Percentiles rank a stretch among this genome's conserved stretches.
phyloP scores from a whole-genome alignment of 2,329 filamentous ascomycete genomes.

The Phyllosticta ampelicida region DNA sequence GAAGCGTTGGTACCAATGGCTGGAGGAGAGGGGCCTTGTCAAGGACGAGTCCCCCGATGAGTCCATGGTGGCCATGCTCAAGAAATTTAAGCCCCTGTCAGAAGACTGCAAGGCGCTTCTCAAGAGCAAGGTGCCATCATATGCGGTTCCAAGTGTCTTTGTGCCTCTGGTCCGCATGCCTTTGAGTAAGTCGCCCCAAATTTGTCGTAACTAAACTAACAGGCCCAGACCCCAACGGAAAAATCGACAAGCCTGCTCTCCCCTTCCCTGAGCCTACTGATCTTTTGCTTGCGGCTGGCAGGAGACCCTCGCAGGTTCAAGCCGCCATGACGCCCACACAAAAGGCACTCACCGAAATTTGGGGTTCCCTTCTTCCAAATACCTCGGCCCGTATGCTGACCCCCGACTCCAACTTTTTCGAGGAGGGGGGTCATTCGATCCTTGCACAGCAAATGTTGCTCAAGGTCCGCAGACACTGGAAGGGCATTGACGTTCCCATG shows the following conservation, averaged over 20 bases:
- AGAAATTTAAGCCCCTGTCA: slow-evolving; percentile 50
- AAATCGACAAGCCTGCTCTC: slow-evolving; percentile 67
- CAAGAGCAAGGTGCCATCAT: slow-evolving; percentile 59
- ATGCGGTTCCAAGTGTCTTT: slow-evolving; percentile 65
- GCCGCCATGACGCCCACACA: slow-evolving; percentile 48
- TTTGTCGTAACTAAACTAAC: neutral
- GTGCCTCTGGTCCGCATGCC: slow-evolving; percentile 64
- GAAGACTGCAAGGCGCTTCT: slow-evolving; percentile 56
- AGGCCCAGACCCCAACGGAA: slow-evolving; percentile 54
- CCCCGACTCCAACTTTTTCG: slow-evolving; percentile 59
- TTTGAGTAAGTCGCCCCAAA: slow-evolving; percentile 42
- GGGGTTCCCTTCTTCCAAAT: slow-evolving; percentile 59
- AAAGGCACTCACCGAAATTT: slow-evolving; percentile 56
- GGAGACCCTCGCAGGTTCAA: slow-evolving; percentile 34
- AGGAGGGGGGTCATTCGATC: slow-evolving; percentile 70
- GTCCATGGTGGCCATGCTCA: slow-evolving; percentile 43
- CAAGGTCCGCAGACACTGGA: slow-evolving; percentile 51
- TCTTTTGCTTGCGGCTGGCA: slow-evolving; percentile 45
- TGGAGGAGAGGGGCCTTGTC: slow-evolving; percentile 35
- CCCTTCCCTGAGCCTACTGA: slow-evolving; percentile 71
- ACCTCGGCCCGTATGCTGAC: slow-evolving; percentile 58
- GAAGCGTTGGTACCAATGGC: slow-evolving; percentile 60
- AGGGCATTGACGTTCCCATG: slow-evolving; percentile 57
- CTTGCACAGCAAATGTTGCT: slow-evolving; percentile 74
- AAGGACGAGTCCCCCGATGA: slow-evolving; percentile 31